Evolutionary conservation across 331 rosid species (phyloP).

Genomic region (Spiraea crenata): DNA sequence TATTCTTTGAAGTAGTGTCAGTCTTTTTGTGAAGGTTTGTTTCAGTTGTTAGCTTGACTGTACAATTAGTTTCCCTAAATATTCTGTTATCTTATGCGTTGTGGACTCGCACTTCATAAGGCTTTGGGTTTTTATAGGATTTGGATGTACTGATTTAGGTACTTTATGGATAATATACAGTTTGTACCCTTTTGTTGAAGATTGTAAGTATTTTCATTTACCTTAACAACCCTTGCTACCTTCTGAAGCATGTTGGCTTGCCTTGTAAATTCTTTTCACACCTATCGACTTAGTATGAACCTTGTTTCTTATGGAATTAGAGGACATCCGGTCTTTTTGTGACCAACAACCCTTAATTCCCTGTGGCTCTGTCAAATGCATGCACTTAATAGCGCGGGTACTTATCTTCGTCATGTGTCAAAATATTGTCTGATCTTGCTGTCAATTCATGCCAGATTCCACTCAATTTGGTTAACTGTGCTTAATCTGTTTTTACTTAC

Average conservation of each 20-base stretch:
- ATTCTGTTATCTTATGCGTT: not conserved
- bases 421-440: not conserved
- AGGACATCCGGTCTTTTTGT: not conserved
- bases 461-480: not conserved
- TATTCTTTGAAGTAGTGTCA: not conserved
- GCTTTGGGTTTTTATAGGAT: not conserved
- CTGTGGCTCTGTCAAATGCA: not conserved
- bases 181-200: not conserved
- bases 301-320: not conserved
- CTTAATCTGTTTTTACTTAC: not conserved
- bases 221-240: not conserved
- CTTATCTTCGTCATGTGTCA: not conserved
- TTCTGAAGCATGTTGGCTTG: not conserved
- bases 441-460: not conserved
- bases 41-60: not conserved
- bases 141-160: not conserved
- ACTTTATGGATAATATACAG: not conserved
- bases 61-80: not conserved
- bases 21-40: not conserved
- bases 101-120: not conserved
- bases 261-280: not conserved
- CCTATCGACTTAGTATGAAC: not conserved
- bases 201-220: not conserved
- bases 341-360: not conserved
- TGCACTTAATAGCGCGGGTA: not conserved